Percentiles rank a stretch among this genome's conserved stretches.
Evolutionary conservation across 768 basidiomycete genomes (phyloP).

Genomic region (Asterophora parasitica): DNA sequence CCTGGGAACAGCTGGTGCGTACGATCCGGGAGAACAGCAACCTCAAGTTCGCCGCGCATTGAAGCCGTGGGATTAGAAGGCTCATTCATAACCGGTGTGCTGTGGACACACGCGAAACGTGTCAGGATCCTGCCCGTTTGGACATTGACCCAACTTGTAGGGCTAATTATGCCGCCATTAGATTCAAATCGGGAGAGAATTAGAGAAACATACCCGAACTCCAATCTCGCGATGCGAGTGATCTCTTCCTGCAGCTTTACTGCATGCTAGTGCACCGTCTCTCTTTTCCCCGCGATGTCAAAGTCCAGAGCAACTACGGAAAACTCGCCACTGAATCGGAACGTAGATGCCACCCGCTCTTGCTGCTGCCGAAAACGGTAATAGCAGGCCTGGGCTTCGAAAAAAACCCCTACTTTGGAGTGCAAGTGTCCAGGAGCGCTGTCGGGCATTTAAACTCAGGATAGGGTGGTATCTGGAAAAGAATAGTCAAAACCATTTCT

Average conservation of each 20-base stretch:
- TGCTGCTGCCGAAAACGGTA: slow-evolving; percentile 22
- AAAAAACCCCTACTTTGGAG: slow-evolving; percentile 24
- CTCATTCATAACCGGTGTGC: neutral
- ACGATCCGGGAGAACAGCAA: slow-evolving; percentile 46
- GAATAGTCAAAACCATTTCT: neutral
- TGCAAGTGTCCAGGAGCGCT: slow-evolving; percentile 24
- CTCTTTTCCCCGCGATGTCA: slow-evolving; percentile 30
- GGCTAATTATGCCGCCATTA: slow-evolving; percentile 13
- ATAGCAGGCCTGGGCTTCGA: slow-evolving; percentile 32
- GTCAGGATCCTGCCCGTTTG: slow-evolving; percentile 26
- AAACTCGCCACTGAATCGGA: slow-evolving; percentile 49
- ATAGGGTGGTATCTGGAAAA: slow-evolving; percentile 24
- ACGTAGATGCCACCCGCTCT: slow-evolving; percentile 21
- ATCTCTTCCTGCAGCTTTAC: slow-evolving; percentile 30
- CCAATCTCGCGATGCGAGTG: slow-evolving; percentile 29
- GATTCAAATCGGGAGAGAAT: neutral
- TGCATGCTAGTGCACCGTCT: slow-evolving; percentile 23
- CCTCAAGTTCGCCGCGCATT: slow-evolving; percentile 54
- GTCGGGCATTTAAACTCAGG: slow-evolving; percentile 30
- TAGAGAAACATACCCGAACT: slow-evolving; percentile 25
- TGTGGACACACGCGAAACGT: slow-evolving; percentile 33
- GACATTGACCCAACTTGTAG: slow-evolving; percentile 27
- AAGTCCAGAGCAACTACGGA: slow-evolving; percentile 39
- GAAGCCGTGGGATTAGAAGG: slow-evolving; percentile 18
- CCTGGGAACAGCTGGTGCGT: slow-evolving; percentile 52